Evolutionary conservation across 257 asterid genomes (phyloP).

Genomic region (Fraxinus anomala): DNA sequence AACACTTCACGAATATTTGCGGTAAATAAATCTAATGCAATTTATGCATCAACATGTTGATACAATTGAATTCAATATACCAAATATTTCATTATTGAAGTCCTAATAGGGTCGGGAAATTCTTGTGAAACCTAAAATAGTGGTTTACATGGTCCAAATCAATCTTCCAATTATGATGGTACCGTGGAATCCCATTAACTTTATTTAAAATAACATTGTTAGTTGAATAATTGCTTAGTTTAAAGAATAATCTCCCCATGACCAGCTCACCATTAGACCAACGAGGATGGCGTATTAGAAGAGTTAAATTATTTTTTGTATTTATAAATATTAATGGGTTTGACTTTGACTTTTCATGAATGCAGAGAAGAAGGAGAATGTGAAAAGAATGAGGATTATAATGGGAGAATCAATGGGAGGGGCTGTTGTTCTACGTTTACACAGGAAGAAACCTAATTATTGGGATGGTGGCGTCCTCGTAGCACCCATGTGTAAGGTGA

Average conservation of each 20-base stretch:
- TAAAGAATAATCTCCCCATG: background rate
- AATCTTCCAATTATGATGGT: background rate
- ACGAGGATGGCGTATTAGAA: background rate
- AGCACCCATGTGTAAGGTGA: conserved; percentile 84
- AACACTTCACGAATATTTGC: conserved; percentile 50
- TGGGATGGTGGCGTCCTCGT: conserved; percentile 75
- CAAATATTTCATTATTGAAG: too few species aligned
- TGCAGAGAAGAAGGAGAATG: conserved; percentile 50
- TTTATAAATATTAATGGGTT: background rate
- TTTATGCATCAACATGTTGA: too few species aligned
- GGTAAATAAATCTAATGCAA: conserved; percentile 34
- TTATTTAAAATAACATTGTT: background rate
- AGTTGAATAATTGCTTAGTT: background rate
- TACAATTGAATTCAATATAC: too few species aligned
- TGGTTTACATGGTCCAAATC: background rate
- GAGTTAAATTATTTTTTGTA: background rate
- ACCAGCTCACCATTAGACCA: background rate
- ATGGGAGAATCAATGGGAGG: conserved; percentile 91
- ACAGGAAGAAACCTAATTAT: conserved; percentile 52
- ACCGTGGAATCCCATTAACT: background rate
- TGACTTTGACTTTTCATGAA: background rate
- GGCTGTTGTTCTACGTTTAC: conserved; percentile 63
- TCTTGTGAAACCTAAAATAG: background rate
- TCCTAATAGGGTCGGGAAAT: too few species aligned
- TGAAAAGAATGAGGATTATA: conserved; percentile 48